Evolutionary conservation across 306 rosid species (phyloP).

Genomic region (Malus sieversii): DNA sequence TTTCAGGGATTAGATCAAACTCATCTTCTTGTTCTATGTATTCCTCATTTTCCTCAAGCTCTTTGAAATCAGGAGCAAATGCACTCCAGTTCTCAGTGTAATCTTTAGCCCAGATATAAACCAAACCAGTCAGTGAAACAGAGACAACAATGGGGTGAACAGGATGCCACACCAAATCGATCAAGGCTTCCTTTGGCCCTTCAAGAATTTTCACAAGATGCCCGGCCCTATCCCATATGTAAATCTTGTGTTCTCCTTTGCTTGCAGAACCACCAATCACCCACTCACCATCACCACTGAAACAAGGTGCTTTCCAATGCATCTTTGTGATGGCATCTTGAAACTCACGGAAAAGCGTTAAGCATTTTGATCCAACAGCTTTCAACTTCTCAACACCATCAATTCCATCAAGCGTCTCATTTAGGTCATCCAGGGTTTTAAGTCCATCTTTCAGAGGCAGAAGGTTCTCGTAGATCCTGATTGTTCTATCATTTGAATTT

Average conservation of each 20-base stretch:
- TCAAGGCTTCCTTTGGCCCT: slow-evolving; percentile 97
- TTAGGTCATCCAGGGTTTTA: slow-evolving; percentile 41
- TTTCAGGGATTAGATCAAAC: slow-evolving; percentile 86
- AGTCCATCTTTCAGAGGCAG: slow-evolving; percentile 65
- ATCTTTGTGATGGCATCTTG: slow-evolving; percentile 92
- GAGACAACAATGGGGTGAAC: slow-evolving; percentile 86
- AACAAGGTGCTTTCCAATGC: slow-evolving; percentile 99
- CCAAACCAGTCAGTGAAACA: slow-evolving; percentile 78
- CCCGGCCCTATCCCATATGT: slow-evolving; percentile 96
- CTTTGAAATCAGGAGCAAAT: slow-evolving; percentile 98
- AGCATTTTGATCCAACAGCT: slow-evolving; percentile 69
- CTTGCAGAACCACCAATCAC: slow-evolving; percentile 97
- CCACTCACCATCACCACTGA: slow-evolving; percentile 99
- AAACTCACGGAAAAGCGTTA: slow-evolving; percentile 78
- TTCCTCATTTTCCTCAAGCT: slow-evolving; percentile 97
- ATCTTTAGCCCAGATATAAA: slow-evolving; percentile 97
- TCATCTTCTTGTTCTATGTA: slow-evolving; percentile 92
- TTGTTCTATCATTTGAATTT: slow-evolving; percentile 81
- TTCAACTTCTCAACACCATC: slow-evolving; percentile 66
- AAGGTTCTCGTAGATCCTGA: slow-evolving; percentile 88
- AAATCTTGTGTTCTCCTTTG: slow-evolving; percentile 98
- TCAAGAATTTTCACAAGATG: slow-evolving; percentile 95
- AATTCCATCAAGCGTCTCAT: slow-evolving; percentile 32
- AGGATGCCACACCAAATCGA: slow-evolving; percentile 98
- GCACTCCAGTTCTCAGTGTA: slow-evolving; percentile 99